These are phyloP conservation scores for Alternaria angustiovoidea DNA, from an alignment of 2,329 filamentous ascomycete genomes.

Conservation along the genomic window DNA sequence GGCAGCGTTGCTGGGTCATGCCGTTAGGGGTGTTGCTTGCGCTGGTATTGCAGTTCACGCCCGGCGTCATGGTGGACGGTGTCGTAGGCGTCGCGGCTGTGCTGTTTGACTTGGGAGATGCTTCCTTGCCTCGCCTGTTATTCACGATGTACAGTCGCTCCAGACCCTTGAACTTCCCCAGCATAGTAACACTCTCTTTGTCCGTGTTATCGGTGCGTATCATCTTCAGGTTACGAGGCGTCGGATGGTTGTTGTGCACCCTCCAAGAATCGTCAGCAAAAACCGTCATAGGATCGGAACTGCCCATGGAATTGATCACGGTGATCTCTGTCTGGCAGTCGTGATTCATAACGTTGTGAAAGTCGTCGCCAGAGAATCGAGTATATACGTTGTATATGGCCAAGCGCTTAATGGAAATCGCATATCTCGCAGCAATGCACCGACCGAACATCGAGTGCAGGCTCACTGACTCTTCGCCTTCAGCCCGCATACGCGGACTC, in stretches of 20 bases:
- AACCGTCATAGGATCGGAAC: slow-evolving; percentile 55
- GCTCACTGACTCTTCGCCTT: slow-evolving; percentile 65
- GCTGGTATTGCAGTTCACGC: slow-evolving; percentile 25
- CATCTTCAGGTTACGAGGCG: slow-evolving; percentile 55
- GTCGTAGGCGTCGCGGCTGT: slow-evolving; percentile 40
- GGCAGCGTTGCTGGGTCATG: slow-evolving; percentile 35
- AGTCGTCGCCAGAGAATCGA: slow-evolving; percentile 56
- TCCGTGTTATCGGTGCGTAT: slow-evolving; percentile 60
- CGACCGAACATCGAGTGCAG: slow-evolving; percentile 65
- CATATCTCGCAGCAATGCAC: slow-evolving; percentile 57
- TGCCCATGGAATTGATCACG: slow-evolving; percentile 62
- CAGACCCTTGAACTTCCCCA: slow-evolving; percentile 55
- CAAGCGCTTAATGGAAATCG: slow-evolving; percentile 59
- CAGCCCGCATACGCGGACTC: slow-evolving; percentile 67
- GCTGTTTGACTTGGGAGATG: slow-evolving; percentile 34
- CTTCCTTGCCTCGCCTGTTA: slow-evolving; percentile 32
- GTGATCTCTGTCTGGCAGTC: slow-evolving; percentile 58
- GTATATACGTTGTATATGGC: slow-evolving; percentile 67
- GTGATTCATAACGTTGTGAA: slow-evolving; percentile 56
- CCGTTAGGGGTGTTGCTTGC: slow-evolving; percentile 32
- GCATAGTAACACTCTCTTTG: slow-evolving; percentile 54
- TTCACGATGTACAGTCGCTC: slow-evolving; percentile 64
- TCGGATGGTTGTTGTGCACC: slow-evolving; percentile 26
- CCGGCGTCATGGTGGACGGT: slow-evolving; percentile 35
- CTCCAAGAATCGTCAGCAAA: slow-evolving; percentile 67